Evolutionary conservation across 2,329 filamentous ascomycete genomes (phyloP), one percentile per base, ranked within the genome.

Genomic region (Gyromitra esculenta): DNA sequence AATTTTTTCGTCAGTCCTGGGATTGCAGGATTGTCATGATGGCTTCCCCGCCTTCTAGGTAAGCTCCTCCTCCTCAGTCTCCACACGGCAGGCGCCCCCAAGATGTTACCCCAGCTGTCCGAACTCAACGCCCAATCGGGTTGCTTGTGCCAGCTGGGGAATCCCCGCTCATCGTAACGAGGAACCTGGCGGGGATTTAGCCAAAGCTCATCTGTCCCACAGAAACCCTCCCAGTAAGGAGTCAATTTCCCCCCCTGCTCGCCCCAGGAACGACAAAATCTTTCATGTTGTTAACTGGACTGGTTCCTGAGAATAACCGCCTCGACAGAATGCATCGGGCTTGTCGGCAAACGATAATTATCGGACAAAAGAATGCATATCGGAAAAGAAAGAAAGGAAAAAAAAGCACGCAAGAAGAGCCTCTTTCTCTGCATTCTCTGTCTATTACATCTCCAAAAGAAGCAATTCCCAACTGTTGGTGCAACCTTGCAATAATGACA

Each of bases 221-320:
- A 72, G 21, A 70, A 21, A 52, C 62, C 50, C 35, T n/a, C 41
- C n/a, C 37, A 67, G 39, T 4, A 64, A 15, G 60, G 60, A 59
- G 35, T 35, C 63, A 43, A 52, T 59, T 43, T 57, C 41, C 52
- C 70, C 62, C 70, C 54, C 35, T 18, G 65, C 18, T n/a, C 39
- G 8, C 31, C 13, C 56, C 65, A 64, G 65, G 65, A 65, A 64
- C 65, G 31, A 64, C 21, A 37, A 64, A 56, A 43, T 57, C 64
- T 11, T 56, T 48, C n/a, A 37, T 43, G 48, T 72, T 72, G 37
- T 45, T 59, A 73, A 73, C 65, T 70, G 31, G 57, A 35, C 65
- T 41, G 57, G 72, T 75, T 70, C 72, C 65, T 75, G 72, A 64
- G 57, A 69, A 64, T 74, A 74, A 57, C 72, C 72, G 50, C 57